Base-by-base conservation (phyloP, 2,329 filamentous ascomycete genomes). In the Fonsecaea erecta region DNA sequence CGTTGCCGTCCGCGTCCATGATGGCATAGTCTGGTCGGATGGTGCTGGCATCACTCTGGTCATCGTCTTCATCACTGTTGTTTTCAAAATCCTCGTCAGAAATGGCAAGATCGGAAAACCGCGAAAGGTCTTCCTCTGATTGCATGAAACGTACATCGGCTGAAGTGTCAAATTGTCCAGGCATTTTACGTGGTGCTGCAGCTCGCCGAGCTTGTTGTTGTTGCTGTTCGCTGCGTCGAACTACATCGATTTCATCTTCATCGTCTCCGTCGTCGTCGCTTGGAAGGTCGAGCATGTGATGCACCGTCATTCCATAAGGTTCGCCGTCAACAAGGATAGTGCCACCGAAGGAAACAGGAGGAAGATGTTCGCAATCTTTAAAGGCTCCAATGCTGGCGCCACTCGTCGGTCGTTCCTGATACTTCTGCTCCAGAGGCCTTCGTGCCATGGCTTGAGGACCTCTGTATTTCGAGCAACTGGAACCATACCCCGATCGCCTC, bases 371-470 rank as follows among this genome's bases (percentile, higher is more conserved):
- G 69, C 93, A 87, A 63, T 91, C 90, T 57, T 91, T 88, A 82
- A 92, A 97, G 0, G 93, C 93, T 6, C 94, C 94, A 65, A 98
- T 97, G 51, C 93, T 97, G 7, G 94, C 94, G 0, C 94, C 94
- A 71, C 93, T 97, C 0, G 86, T 78, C 0, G 94, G 94, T 24
- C 85, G 85, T 71, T 88, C 83, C 76, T 98, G 93, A 74, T 92
- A 94, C 65, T 87, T 88, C 88, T 87, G 73, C 96, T 97, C 68
- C 30, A 62, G 66, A 21, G 64, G 66, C 59, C 62, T 69, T 53
- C 64, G 62, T 53, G 52, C 53, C 57, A 58, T 48, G 6, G 65
- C 18, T 58, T 35, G 52, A 48, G 51, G 60, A 30, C 65, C 62
- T 52, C 56, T 58, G 26, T 57, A 37, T 4, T 53, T 66, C 7